Evolutionary conservation across 192 early-diverging fungal species (phyloP).

Genomic region (Coemansia sp.): DNA sequence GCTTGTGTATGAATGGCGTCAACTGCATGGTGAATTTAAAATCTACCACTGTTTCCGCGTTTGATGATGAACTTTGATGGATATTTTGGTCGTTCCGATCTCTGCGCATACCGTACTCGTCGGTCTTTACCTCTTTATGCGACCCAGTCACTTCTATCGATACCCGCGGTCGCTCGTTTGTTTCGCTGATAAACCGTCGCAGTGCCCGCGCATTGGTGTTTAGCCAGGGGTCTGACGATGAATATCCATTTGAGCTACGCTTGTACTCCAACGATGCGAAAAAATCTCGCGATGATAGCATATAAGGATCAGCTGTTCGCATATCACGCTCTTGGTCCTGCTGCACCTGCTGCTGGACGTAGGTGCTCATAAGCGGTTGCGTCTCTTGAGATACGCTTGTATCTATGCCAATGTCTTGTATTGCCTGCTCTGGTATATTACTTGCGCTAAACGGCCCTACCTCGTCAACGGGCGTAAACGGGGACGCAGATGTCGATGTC

Average conservation of each 20-base stretch:
- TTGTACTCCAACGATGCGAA: conserved; percentile 45
- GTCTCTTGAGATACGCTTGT: neutral
- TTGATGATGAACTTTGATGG: conserved; percentile 14
- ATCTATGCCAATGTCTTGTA: neutral
- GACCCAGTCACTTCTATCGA: conserved; percentile 33
- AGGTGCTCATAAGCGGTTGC: conserved; percentile 11
- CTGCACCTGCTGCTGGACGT: neutral
- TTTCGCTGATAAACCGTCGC: conserved; percentile 33
- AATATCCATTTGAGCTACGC: conserved; percentile 41
- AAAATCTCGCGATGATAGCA: conserved; percentile 40
- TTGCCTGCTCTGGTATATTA: neutral
- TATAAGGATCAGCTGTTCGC: neutral
- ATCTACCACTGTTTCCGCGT: conserved; percentile 29
- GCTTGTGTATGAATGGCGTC: conserved; percentile 44
- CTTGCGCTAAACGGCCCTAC: conserved; percentile 18
- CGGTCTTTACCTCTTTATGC: conserved; percentile 25
- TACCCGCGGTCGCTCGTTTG: conserved; percentile 46
- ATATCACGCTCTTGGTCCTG: neutral
- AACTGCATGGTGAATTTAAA: conserved; percentile 44
- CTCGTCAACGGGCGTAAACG: neutral
- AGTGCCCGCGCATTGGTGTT: conserved; percentile 38
- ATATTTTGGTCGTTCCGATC: neutral
- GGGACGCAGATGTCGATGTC: neutral
- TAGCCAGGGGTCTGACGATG: conserved; percentile 42
- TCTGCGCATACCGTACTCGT: conserved; percentile 1